Evolutionary conservation across 2,329 filamentous ascomycete species (phyloP).

Genomic region (Rhynchosporium agropyri): DNA sequence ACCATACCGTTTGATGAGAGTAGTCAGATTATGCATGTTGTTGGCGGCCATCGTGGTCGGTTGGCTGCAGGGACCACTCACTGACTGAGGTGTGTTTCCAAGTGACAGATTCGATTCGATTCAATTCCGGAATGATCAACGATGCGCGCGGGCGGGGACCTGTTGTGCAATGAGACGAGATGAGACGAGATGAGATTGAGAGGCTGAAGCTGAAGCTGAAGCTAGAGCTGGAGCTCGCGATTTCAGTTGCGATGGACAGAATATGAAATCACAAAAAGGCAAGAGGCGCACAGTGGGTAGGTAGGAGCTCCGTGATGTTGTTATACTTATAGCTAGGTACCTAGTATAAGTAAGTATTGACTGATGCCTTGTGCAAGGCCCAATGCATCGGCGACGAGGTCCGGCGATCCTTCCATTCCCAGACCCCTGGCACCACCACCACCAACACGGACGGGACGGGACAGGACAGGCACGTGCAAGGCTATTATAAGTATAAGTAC

Average conservation of each 20-base stretch:
- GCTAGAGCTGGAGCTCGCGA: constrained; percentile 6
- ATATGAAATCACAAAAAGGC: neutral
- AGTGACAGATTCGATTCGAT: constrained; percentile 23
- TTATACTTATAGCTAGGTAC: neutral
- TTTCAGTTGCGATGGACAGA: neutral
- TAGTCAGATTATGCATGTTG: constrained; percentile 96
- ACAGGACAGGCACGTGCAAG: too few species aligned
- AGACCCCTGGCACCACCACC: neutral
- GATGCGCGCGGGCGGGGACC: constrained; percentile 8
- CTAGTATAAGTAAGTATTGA: neutral
- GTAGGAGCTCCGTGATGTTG: constrained; percentile 7
- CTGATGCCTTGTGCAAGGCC: constrained; percentile 1
- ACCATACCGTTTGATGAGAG: constrained; percentile 93
- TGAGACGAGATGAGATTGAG: neutral
- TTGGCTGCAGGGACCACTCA: constrained; percentile 29
- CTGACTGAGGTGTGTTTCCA: constrained; percentile 28
- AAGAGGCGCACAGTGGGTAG: neutral
- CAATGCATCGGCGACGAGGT: neutral
- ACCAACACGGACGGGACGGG: too few species aligned
- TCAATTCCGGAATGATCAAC: constrained; percentile 34
- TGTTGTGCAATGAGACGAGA: neutral
- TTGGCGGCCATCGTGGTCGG: constrained; percentile 64
- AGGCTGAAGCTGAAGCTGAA: neutral
- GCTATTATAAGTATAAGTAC: too few species aligned
- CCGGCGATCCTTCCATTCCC: constrained; percentile 5